Evolutionary conservation across 768 basidiomycete genomes (phyloP).

Genomic region (Cyclocybe aegerita): DNA sequence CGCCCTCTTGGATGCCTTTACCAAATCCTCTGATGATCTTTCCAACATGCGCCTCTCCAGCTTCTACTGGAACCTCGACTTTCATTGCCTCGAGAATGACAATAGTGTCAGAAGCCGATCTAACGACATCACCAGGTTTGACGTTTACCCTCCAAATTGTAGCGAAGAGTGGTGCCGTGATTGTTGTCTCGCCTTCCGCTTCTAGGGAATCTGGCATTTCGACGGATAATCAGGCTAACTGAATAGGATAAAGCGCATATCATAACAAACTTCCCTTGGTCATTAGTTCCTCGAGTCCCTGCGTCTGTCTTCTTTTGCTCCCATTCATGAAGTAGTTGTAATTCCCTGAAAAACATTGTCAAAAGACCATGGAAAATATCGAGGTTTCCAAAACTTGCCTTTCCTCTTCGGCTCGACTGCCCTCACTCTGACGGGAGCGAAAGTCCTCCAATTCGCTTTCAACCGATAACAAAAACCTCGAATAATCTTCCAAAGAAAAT

Average conservation of each 20-base stretch:
- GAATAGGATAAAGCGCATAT: neutral
- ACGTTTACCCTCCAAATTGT: constrained; percentile 53
- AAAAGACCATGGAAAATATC: neutral
- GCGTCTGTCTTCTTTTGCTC: constrained; percentile 15
- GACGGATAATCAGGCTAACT: neutral
- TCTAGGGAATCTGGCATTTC: constrained; percentile 5
- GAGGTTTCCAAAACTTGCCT: constrained; percentile 26
- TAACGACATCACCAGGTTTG: constrained; percentile 39
- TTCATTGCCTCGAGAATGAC: constrained; percentile 67
- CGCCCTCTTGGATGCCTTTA: constrained; percentile 41
- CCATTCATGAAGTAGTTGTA: constrained; percentile 43
- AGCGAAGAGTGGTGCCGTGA: constrained; percentile 40
- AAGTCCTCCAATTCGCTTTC: constrained; percentile 41
- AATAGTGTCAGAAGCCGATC: constrained; percentile 40
- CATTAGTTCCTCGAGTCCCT: neutral
- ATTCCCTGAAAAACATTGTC: constrained; percentile 32
- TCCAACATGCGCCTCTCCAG: constrained; percentile 45
- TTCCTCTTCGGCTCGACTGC: constrained; percentile 35
- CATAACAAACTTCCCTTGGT: neutral
- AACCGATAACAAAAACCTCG: constrained; percentile 38
- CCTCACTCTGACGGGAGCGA: constrained; percentile 36
- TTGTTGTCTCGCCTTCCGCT: constrained; percentile 2
- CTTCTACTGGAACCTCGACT: constrained; percentile 52
- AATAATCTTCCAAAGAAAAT: constrained; percentile 56
- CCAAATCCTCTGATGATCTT: constrained; percentile 39